Conservation (phyloP, 164 flowering plant species). For the Litsea cubeba region DNA sequence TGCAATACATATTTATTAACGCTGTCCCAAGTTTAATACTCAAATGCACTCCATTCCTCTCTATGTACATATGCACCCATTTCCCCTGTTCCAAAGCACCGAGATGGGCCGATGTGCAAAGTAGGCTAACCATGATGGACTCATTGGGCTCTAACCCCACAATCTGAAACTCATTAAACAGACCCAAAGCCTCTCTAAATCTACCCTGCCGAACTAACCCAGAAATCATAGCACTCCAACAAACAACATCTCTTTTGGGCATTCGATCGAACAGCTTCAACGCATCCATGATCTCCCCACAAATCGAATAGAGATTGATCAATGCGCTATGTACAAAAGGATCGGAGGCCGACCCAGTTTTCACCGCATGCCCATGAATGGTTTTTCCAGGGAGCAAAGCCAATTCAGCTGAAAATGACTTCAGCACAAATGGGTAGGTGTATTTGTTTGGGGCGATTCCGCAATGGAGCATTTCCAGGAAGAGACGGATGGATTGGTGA, state of each 20-base stretch:
- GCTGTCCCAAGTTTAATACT: constrained; percentile 19
- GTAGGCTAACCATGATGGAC: neutral
- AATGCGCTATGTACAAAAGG: constrained; percentile 18
- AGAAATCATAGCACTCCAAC: constrained; percentile 20
- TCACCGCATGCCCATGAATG: constrained; percentile 19
- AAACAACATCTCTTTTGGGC: constrained; percentile 16
- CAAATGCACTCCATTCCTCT: constrained; percentile 11
- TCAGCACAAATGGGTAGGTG: constrained; percentile 19
- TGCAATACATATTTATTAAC: constrained; percentile 21
- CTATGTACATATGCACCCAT: constrained; percentile 23
- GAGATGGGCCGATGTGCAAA: constrained; percentile 19
- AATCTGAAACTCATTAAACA: neutral
- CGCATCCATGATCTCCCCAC: constrained; percentile 10
- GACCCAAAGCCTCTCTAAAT: constrained; percentile 6
- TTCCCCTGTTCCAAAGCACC: constrained; percentile 23
- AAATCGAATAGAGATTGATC: constrained; percentile 17
- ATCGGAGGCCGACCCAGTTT: constrained; percentile 9
- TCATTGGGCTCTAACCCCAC: neutral
- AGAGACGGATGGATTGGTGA: constrained; percentile 7
- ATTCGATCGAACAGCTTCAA: constrained; percentile 15
- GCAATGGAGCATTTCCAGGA: constrained; percentile 13
- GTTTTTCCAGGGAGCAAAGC: constrained; percentile 12
- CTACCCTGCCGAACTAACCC: constrained; percentile 13
- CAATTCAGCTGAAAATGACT: constrained; percentile 9
- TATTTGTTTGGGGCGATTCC: constrained; percentile 11